Base-by-base conservation (phyloP, 2,329 filamentous ascomycete species). In the Cordyceps cateniannulata region DNA sequence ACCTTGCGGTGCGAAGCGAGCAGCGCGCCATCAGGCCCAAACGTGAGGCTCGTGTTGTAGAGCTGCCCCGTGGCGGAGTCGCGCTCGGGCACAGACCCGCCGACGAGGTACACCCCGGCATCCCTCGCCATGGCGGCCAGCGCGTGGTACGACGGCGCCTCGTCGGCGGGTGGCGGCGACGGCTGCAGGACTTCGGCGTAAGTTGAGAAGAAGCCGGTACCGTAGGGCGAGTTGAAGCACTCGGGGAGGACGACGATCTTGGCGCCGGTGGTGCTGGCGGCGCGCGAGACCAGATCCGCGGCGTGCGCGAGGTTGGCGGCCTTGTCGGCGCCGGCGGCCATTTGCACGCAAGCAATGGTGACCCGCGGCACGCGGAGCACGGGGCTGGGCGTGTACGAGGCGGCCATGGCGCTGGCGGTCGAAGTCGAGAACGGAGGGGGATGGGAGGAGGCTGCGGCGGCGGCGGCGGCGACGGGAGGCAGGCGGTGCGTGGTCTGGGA, bases 211-310 rank as follows among this genome's bases (percentile, higher is more conserved):
- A 88, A 93, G 70, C 91, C 75, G 66, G 87, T 92, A 66, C 95
- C 95, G 76, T 99, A 99, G 9, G 95, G 95, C 47, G 90, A 96
- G 80, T 99, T 99, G 85, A 99, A 99, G 81, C 95, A 99, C 79
- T 99, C 95, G 40, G 95, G 95, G 20, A 99, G 84, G 38, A 98
- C 91, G 65, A 98, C 87, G 62, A 99, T 86, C 61, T 89, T 86
- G 63, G 93, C 91, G 66, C 93, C 93, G 3, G 78, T 78, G 5
- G 49, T 38, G 27, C 79, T 74, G 25, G 91, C 88, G 5, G 95
- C 93, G 73, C 91, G 87, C 64, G 91, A 83, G 62, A 98, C 92
- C 72, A 95, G 93, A 48, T 82, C 80, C 61, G 90, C 88, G 14
- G 95, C 93, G 72, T 88, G 88, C 24, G 81, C 72, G 64, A 99